phyloP scores from a whole-genome alignment of 495 filamentous ascomycete genomes.

The Talaromyces adpressus region DNA sequence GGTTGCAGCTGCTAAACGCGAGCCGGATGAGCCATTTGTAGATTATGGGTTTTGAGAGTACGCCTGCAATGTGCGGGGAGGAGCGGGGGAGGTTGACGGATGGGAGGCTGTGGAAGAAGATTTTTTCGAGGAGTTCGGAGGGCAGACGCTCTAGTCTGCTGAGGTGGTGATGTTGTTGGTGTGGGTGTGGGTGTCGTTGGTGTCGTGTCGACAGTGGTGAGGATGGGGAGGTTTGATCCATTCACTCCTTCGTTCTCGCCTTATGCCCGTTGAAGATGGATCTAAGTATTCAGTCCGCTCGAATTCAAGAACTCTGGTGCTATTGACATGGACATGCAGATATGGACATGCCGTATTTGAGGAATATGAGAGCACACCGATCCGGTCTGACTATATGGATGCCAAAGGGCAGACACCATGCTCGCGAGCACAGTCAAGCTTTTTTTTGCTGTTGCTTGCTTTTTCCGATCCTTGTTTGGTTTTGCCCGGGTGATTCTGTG shows the following conservation, averaged over 20 bases:
- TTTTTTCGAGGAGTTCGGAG: constrained; percentile 43
- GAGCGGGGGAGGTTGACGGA: constrained; percentile 43
- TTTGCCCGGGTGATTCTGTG: neutral
- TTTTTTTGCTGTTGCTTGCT: neutral
- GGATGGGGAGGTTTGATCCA: constrained; percentile 9
- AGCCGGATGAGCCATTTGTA: constrained; percentile 41
- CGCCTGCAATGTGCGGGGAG: constrained; percentile 25
- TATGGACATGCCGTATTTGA: neutral
- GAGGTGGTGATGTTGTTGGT: constrained; percentile 13
- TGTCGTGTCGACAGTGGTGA: constrained; percentile 1
- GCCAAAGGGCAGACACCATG: neutral
- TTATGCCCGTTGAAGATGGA: no score
- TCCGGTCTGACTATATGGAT: neutral
- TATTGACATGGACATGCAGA: neutral
- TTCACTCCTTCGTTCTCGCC: constrained; percentile 1
- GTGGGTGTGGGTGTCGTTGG: neutral
- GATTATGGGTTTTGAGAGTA: constrained; percentile 27
- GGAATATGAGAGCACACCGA: neutral
- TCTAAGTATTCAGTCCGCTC: no score
- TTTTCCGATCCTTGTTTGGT: neutral
- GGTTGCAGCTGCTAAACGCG: constrained; percentile 31
- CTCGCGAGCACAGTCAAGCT: neutral
- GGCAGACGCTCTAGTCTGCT: constrained; percentile 41
- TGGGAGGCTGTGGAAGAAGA: constrained; percentile 42
- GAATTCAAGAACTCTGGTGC: neutral